These are phyloP conservation scores for Thinopyrum elongatum DNA, from an alignment of 176 grass and related monocot genomes.

Conservation along the genomic window DNA sequence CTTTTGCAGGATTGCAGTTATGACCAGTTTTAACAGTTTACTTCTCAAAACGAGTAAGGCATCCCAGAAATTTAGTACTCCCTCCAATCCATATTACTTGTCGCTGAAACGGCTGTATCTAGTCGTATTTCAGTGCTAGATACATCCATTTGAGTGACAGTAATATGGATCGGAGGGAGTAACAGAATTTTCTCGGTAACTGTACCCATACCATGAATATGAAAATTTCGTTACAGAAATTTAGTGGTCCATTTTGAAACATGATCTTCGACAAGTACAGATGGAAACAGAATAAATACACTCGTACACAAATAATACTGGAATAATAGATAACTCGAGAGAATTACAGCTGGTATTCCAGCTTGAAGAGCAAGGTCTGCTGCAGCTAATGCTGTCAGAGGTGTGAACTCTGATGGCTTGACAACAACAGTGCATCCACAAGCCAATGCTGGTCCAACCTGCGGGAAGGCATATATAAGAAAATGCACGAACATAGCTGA, in stretches of 20 bases:
- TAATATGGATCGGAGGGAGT: too few species aligned
- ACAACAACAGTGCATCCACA: slow-evolving; percentile 94
- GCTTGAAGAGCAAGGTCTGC: slow-evolving; percentile 98
- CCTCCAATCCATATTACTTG: too few species aligned
- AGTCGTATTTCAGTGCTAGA: too few species aligned
- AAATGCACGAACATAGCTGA: slow-evolving; percentile 6
- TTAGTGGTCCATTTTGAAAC: slow-evolving; percentile 1
- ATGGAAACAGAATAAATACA: slow-evolving; percentile 24
- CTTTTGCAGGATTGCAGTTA: background rate
- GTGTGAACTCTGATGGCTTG: slow-evolving; percentile 97
- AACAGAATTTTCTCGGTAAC: background rate
- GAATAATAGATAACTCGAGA: slow-evolving; percentile 17
- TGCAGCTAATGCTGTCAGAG: slow-evolving; percentile 94
- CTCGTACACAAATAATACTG: slow-evolving; percentile 19
- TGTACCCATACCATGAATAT: background rate
- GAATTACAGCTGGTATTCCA: slow-evolving; percentile 88
- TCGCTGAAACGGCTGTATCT: too few species aligned
- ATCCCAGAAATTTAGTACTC: background rate
- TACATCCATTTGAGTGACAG: too few species aligned
- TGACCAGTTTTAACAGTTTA: background rate
- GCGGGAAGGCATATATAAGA: background rate
- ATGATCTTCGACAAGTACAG: slow-evolving; percentile 10
- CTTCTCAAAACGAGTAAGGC: background rate
- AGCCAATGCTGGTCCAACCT: slow-evolving; percentile 98
- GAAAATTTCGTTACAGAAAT: background rate